Evolutionary conservation across 345 rosid species (phyloP).

Genomic region (Streptanthus diversifolius): DNA sequence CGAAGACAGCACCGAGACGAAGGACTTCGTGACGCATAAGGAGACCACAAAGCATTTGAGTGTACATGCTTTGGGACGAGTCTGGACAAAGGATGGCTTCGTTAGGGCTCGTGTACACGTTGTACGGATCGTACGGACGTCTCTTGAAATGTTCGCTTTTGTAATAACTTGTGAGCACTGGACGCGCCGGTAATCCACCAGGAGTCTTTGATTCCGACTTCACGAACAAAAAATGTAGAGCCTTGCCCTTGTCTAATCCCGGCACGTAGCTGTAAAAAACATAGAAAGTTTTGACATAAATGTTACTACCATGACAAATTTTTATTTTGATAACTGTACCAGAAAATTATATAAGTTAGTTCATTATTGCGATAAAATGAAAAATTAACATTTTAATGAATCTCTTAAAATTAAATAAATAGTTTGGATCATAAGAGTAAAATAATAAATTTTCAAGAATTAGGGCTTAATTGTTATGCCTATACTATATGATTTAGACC

Average conservation of each 20-base stretch:
- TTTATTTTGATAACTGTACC: background rate
- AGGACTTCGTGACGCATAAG: conserved; percentile 62
- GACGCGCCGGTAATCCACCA: conserved; percentile 78
- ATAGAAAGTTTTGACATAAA: background rate
- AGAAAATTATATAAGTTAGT: background rate
- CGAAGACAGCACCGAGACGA: conserved; percentile 88
- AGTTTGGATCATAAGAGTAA: background rate
- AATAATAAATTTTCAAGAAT: background rate
- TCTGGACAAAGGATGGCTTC: conserved; percentile 83
- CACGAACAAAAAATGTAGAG: conserved; percentile 64
- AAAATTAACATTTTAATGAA: background rate
- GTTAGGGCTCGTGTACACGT: conserved; percentile 74
- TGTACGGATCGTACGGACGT: conserved; percentile 70
- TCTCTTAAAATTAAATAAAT: background rate
- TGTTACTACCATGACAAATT: background rate
- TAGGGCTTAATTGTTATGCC: background rate
- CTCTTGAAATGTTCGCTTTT: conserved; percentile 70
- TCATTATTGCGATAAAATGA: background rate
- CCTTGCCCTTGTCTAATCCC: conserved; percentile 79
- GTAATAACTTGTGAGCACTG: conserved; percentile 89
- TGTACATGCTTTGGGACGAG: conserved; percentile 86
- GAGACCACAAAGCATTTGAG: conserved; percentile 88
- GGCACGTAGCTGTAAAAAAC: conserved; percentile 54
- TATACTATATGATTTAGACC: background rate
- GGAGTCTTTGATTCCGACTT: conserved; percentile 80